Conservation (phyloP, 1,284 basidiomycete genomes). For the Ceratobasidium sp. region DNA sequence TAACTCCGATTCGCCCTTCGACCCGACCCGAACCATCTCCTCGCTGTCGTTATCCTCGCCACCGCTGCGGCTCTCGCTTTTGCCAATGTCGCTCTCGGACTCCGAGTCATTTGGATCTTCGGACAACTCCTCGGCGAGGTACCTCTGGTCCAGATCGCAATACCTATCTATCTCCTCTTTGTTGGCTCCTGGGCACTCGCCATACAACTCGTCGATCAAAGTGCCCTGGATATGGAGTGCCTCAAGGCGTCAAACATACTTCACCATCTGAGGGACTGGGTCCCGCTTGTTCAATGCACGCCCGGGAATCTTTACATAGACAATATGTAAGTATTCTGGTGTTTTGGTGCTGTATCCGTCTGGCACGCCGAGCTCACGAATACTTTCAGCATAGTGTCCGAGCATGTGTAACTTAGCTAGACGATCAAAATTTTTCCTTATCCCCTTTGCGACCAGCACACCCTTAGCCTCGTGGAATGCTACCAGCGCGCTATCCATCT, state of each 20-base stretch:
- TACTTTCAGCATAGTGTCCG: not conserved
- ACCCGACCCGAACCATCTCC: no score
- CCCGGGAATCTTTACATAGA: not conserved
- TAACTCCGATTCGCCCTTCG: not conserved
- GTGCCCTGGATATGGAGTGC: not conserved
- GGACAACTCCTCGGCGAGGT: no score
- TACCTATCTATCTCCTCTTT: no score
- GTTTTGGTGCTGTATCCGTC: slow-evolving; percentile 16
- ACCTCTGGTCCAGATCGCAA: no score
- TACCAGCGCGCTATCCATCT: no score
- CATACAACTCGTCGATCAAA: not conserved
- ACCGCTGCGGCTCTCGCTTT: not conserved
- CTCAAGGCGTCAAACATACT: slow-evolving; percentile 11
- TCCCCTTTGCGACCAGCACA: no score
- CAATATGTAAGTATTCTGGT: slow-evolving; percentile 16
- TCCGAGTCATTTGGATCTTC: no score
- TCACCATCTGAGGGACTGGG: not conserved
- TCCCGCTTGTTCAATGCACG: not conserved
- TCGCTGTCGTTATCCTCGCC: not conserved
- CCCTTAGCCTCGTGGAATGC: no score
- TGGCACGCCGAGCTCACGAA: slow-evolving; percentile 4
- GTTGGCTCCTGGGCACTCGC: not conserved
- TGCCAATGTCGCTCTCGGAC: not conserved
- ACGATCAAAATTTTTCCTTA: not conserved
- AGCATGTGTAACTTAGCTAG: slow-evolving; percentile 18